Evolutionary conservation across 2,329 filamentous ascomycete genomes (phyloP).

Genomic region (Sarocladium oryzae): DNA sequence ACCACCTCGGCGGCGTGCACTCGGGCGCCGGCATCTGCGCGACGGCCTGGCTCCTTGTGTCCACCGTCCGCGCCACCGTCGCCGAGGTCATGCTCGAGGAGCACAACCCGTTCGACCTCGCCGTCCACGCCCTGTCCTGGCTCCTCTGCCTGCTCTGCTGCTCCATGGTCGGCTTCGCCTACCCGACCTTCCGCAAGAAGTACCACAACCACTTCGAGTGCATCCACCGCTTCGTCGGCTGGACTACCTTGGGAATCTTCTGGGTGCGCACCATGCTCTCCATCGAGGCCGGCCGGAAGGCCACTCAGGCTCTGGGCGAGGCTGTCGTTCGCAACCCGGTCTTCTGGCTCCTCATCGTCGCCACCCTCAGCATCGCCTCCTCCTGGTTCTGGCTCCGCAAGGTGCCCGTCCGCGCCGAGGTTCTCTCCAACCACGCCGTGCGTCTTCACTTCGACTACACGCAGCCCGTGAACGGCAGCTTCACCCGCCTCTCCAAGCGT

Average conservation of each 20-base stretch:
- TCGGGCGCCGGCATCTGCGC: constrained; percentile 43
- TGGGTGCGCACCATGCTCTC: constrained; percentile 56
- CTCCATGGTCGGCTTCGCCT: constrained; percentile 54
- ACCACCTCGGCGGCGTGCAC: constrained; percentile 46
- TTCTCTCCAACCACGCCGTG: constrained; percentile 65
- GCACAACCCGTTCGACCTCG: constrained; percentile 29
- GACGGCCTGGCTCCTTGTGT: constrained; percentile 42
- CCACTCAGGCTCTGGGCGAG: constrained; percentile 25
- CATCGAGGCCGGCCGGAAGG: constrained; percentile 32
- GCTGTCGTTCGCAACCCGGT: constrained; percentile 32
- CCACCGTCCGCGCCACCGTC: constrained; percentile 31
- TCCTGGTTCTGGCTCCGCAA: constrained; percentile 69
- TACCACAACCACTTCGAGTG: constrained; percentile 66
- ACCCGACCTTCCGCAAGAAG: constrained; percentile 55
- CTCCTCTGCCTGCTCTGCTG: constrained; percentile 51
- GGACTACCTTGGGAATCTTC: constrained; percentile 58
- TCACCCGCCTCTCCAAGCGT: constrained; percentile 50
- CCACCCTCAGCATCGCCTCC: constrained; percentile 59
- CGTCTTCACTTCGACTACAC: constrained; percentile 63
- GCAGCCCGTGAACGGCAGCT: constrained; percentile 42
- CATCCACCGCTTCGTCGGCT: constrained; percentile 67
- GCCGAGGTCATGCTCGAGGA: constrained; percentile 21
- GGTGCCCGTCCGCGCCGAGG: constrained; percentile 57
- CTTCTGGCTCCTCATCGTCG: constrained; percentile 62
- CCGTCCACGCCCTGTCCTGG: constrained; percentile 44